Percentiles rank a stretch among this genome's conserved stretches.
These are phyloP conservation scores for Lentinus tigrinus DNA, from an alignment of 768 basidiomycete genomes.

Conservation along the genomic window DNA sequence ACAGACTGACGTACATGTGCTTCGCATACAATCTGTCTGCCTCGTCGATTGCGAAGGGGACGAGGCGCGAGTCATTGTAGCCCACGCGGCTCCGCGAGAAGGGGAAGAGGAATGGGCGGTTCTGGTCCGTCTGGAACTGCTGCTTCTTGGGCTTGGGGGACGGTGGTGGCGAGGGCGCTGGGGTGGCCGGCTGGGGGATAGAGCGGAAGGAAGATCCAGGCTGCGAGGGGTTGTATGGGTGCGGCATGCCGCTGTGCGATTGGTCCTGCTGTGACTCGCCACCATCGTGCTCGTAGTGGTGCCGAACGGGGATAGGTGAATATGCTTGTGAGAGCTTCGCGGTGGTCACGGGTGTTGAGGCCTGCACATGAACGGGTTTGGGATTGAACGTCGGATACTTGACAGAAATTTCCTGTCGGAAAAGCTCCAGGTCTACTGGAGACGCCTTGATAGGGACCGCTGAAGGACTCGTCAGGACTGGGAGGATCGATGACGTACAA, in stretches of 20 bases:
- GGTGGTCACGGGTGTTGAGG: slow-evolving; percentile 37
- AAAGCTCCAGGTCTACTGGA: slow-evolving; percentile 86
- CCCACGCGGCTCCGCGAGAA: slow-evolving; percentile 71
- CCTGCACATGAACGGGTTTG: slow-evolving; percentile 37
- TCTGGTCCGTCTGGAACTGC: slow-evolving; percentile 97
- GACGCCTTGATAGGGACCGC: slow-evolving; percentile 81
- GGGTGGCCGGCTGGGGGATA: slow-evolving; percentile 74
- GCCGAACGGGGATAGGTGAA: slow-evolving; percentile 88
- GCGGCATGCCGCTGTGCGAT: slow-evolving; percentile 30
- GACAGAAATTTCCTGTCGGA: slow-evolving; percentile 85
- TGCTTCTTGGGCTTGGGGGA: slow-evolving; percentile 95
- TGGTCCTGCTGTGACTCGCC: slow-evolving; percentile 46
- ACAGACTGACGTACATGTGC: slow-evolving; percentile 88
- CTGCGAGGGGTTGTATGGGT: slow-evolving; percentile 33
- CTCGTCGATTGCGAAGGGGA: slow-evolving; percentile 95
- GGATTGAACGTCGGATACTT: slow-evolving; percentile 95
- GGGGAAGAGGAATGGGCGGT: slow-evolving; percentile 90
- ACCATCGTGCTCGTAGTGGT: slow-evolving; percentile 91
- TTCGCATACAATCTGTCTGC: slow-evolving; percentile 87
- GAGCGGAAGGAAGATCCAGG: slow-evolving; percentile 42
- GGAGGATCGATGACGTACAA: not conserved
- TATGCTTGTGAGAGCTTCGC: slow-evolving; percentile 86
- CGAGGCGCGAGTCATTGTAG: slow-evolving; percentile 58
- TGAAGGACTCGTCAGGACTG: slow-evolving; percentile 21
- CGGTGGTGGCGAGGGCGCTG: slow-evolving; percentile 84